These are phyloP conservation scores for Sporopachydermia lactativora DNA, from an alignment of 805 yeast species.

Conservation along the genomic window DNA sequence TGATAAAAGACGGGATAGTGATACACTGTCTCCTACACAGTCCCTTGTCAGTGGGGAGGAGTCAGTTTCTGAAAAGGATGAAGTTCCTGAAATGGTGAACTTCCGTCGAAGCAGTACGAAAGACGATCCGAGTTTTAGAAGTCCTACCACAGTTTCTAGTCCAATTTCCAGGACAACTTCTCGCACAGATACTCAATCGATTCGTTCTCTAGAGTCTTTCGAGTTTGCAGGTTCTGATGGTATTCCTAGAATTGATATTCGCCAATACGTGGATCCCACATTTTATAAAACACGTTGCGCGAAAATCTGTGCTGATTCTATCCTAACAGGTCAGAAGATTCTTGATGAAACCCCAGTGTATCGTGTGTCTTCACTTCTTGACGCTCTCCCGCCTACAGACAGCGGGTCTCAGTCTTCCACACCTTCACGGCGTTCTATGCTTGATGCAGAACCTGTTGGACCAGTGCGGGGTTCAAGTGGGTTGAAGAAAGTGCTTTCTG, in stretches of 20 bases:
- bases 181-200: background rate
- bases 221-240: background rate
- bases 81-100: background rate
- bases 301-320: background rate
- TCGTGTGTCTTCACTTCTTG: background rate
- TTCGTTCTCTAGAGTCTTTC: background rate
- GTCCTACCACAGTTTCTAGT: background rate
- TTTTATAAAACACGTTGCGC: conserved; percentile 1
- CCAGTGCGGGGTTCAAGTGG: too few relatives aligned
- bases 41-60: background rate
- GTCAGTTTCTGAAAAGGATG: background rate
- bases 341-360: background rate
- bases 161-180: background rate
- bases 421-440: background rate
- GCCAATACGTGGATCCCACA: background rate
- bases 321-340: background rate
- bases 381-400: background rate
- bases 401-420: background rate
- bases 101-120: background rate
- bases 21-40: background rate
- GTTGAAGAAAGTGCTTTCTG: background rate
- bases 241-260: background rate
- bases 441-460: too few relatives aligned
- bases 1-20: background rate
- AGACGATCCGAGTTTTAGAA: background rate